These are phyloP conservation scores for Leccinum cinnamomeum DNA, from an alignment of 1,284 basidiomycete genomes.

Conservation along the genomic window DNA sequence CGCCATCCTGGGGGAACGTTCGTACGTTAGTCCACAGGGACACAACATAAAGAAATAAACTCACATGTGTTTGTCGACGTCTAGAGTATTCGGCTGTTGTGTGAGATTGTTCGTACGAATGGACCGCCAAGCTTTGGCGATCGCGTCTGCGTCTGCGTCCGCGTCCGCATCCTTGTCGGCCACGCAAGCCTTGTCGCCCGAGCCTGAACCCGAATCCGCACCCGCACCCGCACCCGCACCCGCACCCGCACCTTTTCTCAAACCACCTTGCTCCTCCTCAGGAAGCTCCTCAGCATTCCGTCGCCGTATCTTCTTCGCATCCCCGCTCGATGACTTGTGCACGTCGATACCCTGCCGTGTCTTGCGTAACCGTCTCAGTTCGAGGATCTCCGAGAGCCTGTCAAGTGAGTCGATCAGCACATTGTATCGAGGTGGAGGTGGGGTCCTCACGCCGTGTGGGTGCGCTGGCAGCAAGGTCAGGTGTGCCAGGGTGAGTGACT, in stretches of 20 bases:
- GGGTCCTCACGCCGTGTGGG: too few species aligned
- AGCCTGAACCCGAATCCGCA: not conserved
- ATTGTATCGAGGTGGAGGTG: not conserved
- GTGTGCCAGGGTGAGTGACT: too few species aligned
- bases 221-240: too few species aligned
- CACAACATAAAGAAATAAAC: slow-evolving; percentile 25
- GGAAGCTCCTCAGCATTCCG: slow-evolving; percentile 53
- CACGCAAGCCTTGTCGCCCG: not conserved
- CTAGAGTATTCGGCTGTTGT: slow-evolving; percentile 91
- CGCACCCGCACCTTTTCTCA: slow-evolving; percentile 33
- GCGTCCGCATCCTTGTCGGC: slow-evolving; percentile 37
- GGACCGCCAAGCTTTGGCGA: slow-evolving; percentile 69
- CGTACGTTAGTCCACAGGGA: too few species aligned
- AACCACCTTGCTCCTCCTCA: slow-evolving; percentile 49
- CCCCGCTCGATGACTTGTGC: slow-evolving; percentile 82
- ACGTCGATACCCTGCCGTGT: slow-evolving; percentile 84
- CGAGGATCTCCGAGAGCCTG: slow-evolving; percentile 81
- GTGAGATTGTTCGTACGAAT: slow-evolving; percentile 94
- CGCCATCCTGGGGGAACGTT: slow-evolving; percentile 72
- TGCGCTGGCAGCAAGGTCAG: too few species aligned
- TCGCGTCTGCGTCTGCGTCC: slow-evolving; percentile 41
- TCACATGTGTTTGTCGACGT: slow-evolving; percentile 98
- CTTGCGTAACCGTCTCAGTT: slow-evolving; percentile 77
- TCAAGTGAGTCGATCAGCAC: not conserved
- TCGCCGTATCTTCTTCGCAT: slow-evolving; percentile 70